phyloP scores from a whole-genome alignment of 2,329 filamentous ascomycete genomes.

The Fusarium compactum region DNA sequence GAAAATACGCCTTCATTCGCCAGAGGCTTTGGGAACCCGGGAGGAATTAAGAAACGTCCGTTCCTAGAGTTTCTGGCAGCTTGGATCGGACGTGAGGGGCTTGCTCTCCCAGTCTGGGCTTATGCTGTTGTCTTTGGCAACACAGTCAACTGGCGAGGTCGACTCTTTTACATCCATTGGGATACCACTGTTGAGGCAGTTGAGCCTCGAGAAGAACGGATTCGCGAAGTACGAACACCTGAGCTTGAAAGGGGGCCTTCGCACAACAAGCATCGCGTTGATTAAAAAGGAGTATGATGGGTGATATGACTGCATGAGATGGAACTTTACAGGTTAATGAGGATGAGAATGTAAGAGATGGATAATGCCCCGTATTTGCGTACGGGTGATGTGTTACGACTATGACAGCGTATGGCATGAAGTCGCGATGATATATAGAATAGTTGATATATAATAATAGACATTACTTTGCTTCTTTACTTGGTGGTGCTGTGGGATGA shows the following conservation, averaged over 20 bases:
- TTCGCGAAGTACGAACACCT: constrained; percentile 32
- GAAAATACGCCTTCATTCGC: constrained; percentile 81
- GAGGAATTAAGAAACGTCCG: constrained; percentile 62
- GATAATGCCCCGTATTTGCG: not conserved
- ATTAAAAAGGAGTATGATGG: constrained; percentile 28
- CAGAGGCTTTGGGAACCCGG: constrained; percentile 54
- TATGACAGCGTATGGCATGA: constrained; percentile 19
- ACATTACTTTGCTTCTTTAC: constrained; percentile 1
- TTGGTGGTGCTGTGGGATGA: not conserved
- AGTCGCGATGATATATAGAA: constrained; percentile 22
- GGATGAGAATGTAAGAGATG: constrained; percentile 1
- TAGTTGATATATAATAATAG: constrained; percentile 14
- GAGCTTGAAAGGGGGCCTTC: constrained; percentile 45
- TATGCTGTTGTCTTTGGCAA: constrained; percentile 91
- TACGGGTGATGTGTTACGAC: constrained; percentile 24
- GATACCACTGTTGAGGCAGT: constrained; percentile 80
- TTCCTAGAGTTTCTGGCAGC: constrained; percentile 80
- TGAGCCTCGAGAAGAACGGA: constrained; percentile 21
- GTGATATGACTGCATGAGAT: constrained; percentile 12
- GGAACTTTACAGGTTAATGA: not conserved
- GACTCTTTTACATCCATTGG: constrained; percentile 81
- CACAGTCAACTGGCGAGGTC: constrained; percentile 88
- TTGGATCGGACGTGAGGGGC: constrained; percentile 85
- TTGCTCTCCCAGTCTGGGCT: constrained; percentile 90
- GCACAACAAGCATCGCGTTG: constrained; percentile 43